Percentiles rank a stretch among this genome's conserved stretches.
Conservation (phyloP, 208 protist species). For the Strigomonas oncopelti region DNA sequence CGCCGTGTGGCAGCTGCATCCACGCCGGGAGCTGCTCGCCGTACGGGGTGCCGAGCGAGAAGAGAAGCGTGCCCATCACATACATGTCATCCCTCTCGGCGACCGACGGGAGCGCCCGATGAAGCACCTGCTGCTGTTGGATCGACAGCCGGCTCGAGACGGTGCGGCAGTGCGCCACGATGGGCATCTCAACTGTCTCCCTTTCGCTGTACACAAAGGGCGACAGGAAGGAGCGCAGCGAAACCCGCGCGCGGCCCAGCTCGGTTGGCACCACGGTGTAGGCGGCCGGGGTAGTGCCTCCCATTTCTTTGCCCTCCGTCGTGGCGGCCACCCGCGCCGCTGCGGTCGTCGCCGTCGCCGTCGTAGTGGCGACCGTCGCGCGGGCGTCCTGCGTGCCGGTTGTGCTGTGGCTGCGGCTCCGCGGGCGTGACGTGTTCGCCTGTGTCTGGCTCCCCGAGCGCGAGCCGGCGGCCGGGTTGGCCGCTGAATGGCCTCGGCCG, state of each 20-base stretch:
- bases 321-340: too few relatives aligned
- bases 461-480: too few relatives aligned
- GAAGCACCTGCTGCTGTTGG: neutral
- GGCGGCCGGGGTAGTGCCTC: too few relatives aligned
- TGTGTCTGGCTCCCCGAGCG: too few relatives aligned
- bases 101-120: neutral
- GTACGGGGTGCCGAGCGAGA: constrained; percentile 5
- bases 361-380: too few relatives aligned
- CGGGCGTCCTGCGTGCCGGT: neutral
- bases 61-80: neutral
- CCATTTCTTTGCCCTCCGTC: too few relatives aligned
- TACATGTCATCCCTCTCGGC: neutral
- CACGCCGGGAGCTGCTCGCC: constrained; percentile 13
- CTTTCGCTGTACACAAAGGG: constrained; percentile 27
- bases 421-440: neutral
- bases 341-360: too few relatives aligned
- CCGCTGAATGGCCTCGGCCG: neutral
- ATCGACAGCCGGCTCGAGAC: neutral
- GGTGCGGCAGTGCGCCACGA: constrained; percentile 18
- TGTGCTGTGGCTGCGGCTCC: neutral
- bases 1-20: constrained; percentile 11
- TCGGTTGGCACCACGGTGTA: too few relatives aligned
- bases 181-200: constrained; percentile 33
- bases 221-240: constrained; percentile 19
- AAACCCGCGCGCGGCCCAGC: constrained; percentile 25